Conservation (phyloP, 495 filamentous ascomycete species). For the Evernia prunastri region DNA sequence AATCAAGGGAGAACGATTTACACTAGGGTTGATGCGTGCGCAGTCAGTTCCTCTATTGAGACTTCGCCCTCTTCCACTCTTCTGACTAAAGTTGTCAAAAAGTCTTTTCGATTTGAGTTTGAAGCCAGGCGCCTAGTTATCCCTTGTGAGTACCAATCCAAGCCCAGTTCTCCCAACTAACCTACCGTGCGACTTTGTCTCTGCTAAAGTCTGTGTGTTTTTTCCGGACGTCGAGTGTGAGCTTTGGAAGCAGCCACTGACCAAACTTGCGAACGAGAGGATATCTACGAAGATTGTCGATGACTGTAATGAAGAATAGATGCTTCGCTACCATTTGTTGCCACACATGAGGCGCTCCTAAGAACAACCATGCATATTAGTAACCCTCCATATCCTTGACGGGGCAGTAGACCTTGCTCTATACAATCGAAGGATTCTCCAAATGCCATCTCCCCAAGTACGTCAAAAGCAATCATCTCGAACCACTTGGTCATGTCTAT, state of each 20-base stretch:
- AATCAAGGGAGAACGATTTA: conserved; percentile 12
- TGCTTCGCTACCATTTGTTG: conserved; percentile 13
- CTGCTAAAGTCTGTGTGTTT: conserved; percentile 12
- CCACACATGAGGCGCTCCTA: conserved; percentile 24
- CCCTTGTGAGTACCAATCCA: neutral
- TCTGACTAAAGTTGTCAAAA: conserved; percentile 24
- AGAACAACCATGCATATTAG: no score
- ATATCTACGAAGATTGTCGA: conserved; percentile 23
- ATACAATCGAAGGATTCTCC: conserved; percentile 29
- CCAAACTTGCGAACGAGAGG: conserved; percentile 2
- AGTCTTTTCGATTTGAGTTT: conserved; percentile 22
- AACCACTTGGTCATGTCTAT: conserved; percentile 26
- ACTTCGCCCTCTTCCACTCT: conserved; percentile 29
- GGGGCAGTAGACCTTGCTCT: conserved; percentile 14
- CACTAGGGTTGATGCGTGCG: conserved; percentile 24
- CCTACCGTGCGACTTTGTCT: conserved; percentile 7
- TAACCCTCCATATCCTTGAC: neutral
- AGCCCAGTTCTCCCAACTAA: conserved; percentile 1
- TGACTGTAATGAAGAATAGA: conserved; percentile 17
- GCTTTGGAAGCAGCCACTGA: conserved; percentile 10
- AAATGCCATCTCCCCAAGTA: conserved; percentile 35
- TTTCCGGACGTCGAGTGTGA: conserved; percentile 6
- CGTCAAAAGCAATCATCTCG: conserved; percentile 29
- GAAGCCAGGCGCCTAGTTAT: conserved; percentile 4
- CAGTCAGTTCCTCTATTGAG: conserved; percentile 23